Conservation (phyloP, 2,329 filamentous ascomycete species). For the Conoideocrella luteorostrata region DNA sequence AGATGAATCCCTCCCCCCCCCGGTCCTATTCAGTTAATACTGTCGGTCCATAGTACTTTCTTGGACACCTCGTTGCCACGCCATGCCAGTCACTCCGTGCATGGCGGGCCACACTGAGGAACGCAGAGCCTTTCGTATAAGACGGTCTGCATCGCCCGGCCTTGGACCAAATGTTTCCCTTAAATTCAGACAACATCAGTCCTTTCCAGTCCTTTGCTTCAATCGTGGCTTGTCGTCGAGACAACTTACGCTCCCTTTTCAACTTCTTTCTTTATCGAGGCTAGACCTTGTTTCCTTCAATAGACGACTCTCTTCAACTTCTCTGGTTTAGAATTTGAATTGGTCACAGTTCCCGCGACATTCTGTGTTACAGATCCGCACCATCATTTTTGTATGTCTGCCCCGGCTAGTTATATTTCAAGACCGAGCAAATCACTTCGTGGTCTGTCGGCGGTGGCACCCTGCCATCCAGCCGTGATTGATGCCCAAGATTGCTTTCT, state of each 20-base stretch:
- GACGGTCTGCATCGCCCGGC: slow-evolving; percentile 3
- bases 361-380: slow-evolving; percentile 3
- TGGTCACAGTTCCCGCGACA: slow-evolving; percentile 9
- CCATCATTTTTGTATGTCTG: not conserved
- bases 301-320: slow-evolving; percentile 14
- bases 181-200: slow-evolving; percentile 7
- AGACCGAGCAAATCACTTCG: too few species aligned
- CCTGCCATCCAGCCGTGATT: too few species aligned
- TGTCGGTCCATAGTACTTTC: not conserved
- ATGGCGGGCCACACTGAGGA: not conserved
- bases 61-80: not conserved
- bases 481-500: too few species aligned
- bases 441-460: too few species aligned
- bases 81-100: not conserved
- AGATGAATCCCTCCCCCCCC: too few species aligned
- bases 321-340: slow-evolving; percentile 15
- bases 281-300: slow-evolving; percentile 28
- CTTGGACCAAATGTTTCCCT: slow-evolving; percentile 2
- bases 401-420: too few species aligned
- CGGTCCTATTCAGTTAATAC: not conserved
- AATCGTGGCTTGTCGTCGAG: slow-evolving; percentile 21
- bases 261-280: slow-evolving; percentile 19
- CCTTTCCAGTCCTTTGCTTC: slow-evolving; percentile 13
- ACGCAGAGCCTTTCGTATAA: slow-evolving; percentile 10
- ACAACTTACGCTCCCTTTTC: slow-evolving; percentile 22